phyloP scores from a whole-genome alignment of 345 rosid species.

The Eucalyptus cloeziana region DNA sequence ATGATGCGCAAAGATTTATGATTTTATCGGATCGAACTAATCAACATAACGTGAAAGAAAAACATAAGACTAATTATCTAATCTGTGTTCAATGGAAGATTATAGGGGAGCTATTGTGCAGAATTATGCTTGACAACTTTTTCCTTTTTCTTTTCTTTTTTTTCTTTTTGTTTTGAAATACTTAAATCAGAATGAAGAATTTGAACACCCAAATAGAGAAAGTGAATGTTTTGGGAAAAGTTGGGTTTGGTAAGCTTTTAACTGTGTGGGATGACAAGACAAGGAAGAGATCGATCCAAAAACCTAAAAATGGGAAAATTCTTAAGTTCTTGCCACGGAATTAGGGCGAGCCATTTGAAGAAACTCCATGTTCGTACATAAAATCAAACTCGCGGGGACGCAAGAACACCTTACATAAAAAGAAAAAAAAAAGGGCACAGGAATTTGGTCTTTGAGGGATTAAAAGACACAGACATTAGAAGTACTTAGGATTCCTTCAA shows the following conservation, averaged over 20 bases:
- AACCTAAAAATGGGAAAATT: neutral
- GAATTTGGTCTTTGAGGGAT: neutral
- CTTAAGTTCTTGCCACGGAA: neutral
- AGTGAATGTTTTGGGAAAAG: conserved; percentile 21
- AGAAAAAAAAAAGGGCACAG: neutral
- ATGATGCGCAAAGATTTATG: neutral
- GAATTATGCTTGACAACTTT: neutral
- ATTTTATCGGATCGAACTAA: neutral
- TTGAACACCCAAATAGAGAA: conserved; percentile 40
- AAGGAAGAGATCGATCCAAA: neutral
- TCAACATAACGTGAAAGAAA: neutral
- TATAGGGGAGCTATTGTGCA: neutral
- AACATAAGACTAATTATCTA: neutral
- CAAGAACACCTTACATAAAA: conserved; percentile 18
- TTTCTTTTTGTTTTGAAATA: neutral
- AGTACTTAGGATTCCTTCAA: neutral
- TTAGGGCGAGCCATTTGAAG: neutral
- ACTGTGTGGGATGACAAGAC: conserved; percentile 36
- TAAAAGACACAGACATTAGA: neutral
- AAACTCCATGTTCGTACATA: neutral
- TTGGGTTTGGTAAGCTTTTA: neutral
- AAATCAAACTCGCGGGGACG: neutral
- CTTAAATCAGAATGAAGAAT: neutral
- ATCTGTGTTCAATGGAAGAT: neutral
- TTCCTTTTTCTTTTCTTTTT: neutral